phyloP scores from a whole-genome alignment of 2,329 filamentous ascomycete species.

The Exophiala lecanii-corni region DNA sequence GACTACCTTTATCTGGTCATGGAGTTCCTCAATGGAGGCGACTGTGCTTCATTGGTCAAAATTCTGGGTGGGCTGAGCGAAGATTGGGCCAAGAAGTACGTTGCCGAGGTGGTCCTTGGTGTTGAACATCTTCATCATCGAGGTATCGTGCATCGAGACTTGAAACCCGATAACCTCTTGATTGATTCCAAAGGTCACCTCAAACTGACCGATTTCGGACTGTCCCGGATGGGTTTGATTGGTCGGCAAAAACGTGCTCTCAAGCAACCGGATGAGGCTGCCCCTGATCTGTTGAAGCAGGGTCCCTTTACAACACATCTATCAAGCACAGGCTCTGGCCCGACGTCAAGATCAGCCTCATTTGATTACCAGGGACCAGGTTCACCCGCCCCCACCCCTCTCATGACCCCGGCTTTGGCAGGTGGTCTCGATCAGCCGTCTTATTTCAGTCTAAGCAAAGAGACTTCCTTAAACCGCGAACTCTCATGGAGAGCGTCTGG shows the following conservation, averaged over 20 bases:
- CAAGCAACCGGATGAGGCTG: constrained; percentile 72
- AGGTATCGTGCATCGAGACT: constrained; percentile 91
- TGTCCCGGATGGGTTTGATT: constrained; percentile 94
- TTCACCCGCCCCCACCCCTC: constrained; percentile 79
- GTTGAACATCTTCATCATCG: constrained; percentile 92
- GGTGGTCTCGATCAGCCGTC: constrained; percentile 75
- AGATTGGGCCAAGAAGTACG: constrained; percentile 97
- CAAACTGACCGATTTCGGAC: constrained; percentile 94
- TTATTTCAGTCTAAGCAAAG: constrained; percentile 76
- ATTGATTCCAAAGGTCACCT: constrained; percentile 96
- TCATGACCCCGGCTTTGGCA: constrained; percentile 73
- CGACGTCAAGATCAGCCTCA: constrained; percentile 87
- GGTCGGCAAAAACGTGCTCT: constrained; percentile 92
- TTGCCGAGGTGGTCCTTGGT: constrained; percentile 93
- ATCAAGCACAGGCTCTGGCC: constrained; percentile 74
- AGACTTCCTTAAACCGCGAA: constrained; percentile 55
- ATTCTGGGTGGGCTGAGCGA: constrained; percentile 86
- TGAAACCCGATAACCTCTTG: constrained; percentile 94
- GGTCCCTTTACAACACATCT: constrained; percentile 77
- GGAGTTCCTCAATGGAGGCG: constrained; percentile 97
- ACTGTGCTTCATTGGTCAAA: constrained; percentile 95
- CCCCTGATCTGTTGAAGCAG: constrained; percentile 85
- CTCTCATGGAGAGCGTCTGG: constrained; percentile 66
- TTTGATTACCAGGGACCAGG: constrained; percentile 75
- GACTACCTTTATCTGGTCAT: constrained; percentile 98